phyloP scores from a whole-genome alignment of 345 rosid species.

The Syzygium grande region DNA sequence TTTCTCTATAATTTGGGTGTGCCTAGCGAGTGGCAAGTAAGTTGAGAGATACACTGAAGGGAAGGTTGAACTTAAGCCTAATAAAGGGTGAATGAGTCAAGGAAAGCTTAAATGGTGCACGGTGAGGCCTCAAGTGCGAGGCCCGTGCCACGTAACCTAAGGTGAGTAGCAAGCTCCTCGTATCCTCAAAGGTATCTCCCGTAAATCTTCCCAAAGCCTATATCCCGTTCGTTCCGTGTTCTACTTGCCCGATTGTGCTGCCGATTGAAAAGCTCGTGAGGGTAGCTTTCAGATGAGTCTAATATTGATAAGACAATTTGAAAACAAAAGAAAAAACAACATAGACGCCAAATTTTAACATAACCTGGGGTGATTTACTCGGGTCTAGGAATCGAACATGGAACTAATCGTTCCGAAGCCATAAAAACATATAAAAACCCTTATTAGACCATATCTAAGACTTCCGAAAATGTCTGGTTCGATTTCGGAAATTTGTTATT shows the following conservation, averaged over 20 bases:
- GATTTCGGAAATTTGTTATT: not conserved
- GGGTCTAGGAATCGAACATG: not conserved
- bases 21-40: too few relatives aligned
- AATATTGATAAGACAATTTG: not conserved
- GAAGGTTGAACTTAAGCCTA: too few relatives aligned
- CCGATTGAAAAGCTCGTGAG: not conserved
- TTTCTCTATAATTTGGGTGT: too few relatives aligned
- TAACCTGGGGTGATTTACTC: not conserved
- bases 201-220: not conserved
- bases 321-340: not conserved
- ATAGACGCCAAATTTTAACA: not conserved
- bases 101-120: too few relatives aligned
- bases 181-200: not conserved
- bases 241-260: fast-evolving
- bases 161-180: not conserved
- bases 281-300: fast-evolving
- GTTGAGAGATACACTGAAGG: too few relatives aligned
- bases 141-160: not conserved
- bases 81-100: too few relatives aligned
- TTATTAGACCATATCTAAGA: not conserved
- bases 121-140: too few relatives aligned
- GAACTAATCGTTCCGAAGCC: not conserved
- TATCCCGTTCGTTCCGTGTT: not conserved
- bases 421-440: too few relatives aligned
- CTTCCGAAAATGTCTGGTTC: not conserved